These are phyloP conservation scores for Phaffomyces thermotolerans DNA, from an alignment of 805 yeast genomes.

Conservation along the genomic window DNA sequence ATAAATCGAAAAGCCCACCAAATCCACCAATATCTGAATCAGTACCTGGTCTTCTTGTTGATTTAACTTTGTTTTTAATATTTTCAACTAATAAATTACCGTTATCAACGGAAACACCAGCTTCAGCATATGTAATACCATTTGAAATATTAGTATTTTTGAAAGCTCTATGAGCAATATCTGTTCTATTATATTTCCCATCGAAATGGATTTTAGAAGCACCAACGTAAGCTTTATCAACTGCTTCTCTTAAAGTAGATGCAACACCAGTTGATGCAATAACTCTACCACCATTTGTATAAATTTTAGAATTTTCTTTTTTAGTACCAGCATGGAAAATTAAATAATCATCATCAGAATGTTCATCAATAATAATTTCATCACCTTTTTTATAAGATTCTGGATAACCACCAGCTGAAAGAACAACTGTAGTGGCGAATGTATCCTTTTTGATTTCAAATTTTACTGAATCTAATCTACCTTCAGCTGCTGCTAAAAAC, in stretches of 20 bases:
- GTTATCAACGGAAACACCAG: constrained; percentile 96
- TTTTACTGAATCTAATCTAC: constrained; percentile 81
- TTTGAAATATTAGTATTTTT: constrained; percentile 36
- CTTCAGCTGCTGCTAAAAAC: constrained; percentile 90
- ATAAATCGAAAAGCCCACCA: constrained; percentile 92
- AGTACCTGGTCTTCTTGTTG: constrained; percentile 93
- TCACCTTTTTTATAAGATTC: constrained; percentile 82
- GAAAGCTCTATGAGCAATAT: constrained; percentile 95
- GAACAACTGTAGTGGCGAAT: constrained; percentile 85
- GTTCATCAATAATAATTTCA: constrained; percentile 50
- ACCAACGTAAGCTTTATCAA: constrained; percentile 78
- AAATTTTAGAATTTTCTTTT: constrained; percentile 46
- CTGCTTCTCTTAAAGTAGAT: constrained; percentile 67
- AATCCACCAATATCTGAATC: constrained; percentile 98
- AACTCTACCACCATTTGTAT: constrained; percentile 94
- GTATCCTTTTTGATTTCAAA: constrained; percentile 43
- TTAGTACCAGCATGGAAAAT: constrained; percentile 98
- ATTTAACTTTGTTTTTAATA: constrained; percentile 83
- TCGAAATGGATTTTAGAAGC: constrained; percentile 67
- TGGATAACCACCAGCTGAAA: constrained; percentile 98
- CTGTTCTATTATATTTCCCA: constrained; percentile 79
- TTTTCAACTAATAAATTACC: constrained; percentile 88
- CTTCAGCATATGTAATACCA: constrained; percentile 80
- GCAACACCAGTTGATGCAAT: constrained; percentile 91
- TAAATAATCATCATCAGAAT: constrained; percentile 42